Conservation (phyloP, 192 early-diverging fungal genomes). For the Lobosporangium transversale region DNA sequence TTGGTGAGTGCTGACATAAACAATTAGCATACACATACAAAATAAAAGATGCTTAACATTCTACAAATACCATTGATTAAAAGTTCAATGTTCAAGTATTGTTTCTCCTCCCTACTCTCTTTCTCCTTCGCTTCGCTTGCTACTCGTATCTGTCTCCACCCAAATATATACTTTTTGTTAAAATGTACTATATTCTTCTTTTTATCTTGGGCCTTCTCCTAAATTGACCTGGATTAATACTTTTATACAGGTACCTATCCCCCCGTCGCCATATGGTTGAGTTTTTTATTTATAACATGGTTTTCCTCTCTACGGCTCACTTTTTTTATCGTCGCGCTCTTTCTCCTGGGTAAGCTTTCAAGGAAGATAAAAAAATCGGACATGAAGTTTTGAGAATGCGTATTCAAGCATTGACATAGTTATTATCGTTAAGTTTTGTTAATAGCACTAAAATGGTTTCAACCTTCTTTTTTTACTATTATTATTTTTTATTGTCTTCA, state of each 20-base stretch:
- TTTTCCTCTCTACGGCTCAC: conserved; percentile 39
- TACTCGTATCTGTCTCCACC: no score
- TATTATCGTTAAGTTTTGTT: no score
- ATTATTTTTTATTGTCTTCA: conserved; percentile 9
- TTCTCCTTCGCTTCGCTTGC: not conserved
- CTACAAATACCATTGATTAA: no score
- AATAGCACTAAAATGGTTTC: not conserved
- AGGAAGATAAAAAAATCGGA: not conserved
- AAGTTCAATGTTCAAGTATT: no score
- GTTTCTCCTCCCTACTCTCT: no score
- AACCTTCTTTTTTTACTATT: not conserved
- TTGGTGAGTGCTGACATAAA: conserved; percentile 58
- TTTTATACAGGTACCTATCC: conserved; percentile 57
- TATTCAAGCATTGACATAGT: no score
- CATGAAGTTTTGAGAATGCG: no score
- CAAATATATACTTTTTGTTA: no score
- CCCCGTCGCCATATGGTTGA: conserved; percentile 62
- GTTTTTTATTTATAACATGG: conserved; percentile 44
- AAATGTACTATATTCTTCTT: no score
- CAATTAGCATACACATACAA: no score
- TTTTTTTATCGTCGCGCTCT: conserved; percentile 48
- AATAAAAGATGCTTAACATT: no score
- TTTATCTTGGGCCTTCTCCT: not conserved
- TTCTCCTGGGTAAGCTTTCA: conserved; percentile 35
- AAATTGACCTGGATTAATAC: not conserved